phyloP scores from a whole-genome alignment of 495 filamentous ascomycete genomes.

The Sabuloglossum arenarium region DNA sequence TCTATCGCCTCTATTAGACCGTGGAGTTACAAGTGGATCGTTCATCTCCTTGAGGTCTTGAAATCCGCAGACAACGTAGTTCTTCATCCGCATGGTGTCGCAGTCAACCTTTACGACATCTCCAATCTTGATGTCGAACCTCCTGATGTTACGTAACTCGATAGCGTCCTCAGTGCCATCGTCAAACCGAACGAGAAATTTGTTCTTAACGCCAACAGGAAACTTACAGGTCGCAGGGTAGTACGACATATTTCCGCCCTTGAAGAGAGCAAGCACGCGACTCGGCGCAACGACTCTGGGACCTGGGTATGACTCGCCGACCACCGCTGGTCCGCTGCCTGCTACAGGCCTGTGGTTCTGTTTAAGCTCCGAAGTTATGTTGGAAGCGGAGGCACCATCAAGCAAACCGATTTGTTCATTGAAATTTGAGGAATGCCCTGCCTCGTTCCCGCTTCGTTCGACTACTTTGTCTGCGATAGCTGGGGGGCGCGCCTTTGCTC shows the following conservation, averaged over 20 bases:
- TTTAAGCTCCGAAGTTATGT: not conserved
- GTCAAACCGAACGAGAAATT: slow-evolving; percentile 18
- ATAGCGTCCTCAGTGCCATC: slow-evolving; percentile 15
- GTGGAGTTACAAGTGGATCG: not conserved
- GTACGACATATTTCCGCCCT: slow-evolving; percentile 13
- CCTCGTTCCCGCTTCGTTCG: not conserved
- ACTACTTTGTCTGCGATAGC: not conserved
- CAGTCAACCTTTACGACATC: slow-evolving; percentile 22
- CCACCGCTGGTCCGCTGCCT: no score
- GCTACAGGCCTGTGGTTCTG: not conserved
- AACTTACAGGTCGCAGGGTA: slow-evolving; percentile 21
- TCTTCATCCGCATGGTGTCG: slow-evolving; percentile 15
- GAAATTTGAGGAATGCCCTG: not conserved
- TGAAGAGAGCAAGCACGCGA: slow-evolving; percentile 21
- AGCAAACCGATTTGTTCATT: not conserved
- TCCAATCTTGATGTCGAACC: slow-evolving; percentile 16
- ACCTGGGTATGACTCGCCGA: not conserved
- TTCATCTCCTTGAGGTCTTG: slow-evolving; percentile 4
- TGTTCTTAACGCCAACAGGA: not conserved
- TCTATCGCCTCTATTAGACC: slow-evolving; percentile 2
- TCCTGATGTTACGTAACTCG: slow-evolving; percentile 10
- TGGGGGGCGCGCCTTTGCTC: not conserved
- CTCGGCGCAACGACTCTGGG: slow-evolving; percentile 8
- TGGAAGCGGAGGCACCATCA: no score
- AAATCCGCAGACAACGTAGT: slow-evolving; percentile 19